Evolutionary conservation across 192 early-diverging fungal genomes (phyloP).

Genomic region (Piromyces sp.): DNA sequence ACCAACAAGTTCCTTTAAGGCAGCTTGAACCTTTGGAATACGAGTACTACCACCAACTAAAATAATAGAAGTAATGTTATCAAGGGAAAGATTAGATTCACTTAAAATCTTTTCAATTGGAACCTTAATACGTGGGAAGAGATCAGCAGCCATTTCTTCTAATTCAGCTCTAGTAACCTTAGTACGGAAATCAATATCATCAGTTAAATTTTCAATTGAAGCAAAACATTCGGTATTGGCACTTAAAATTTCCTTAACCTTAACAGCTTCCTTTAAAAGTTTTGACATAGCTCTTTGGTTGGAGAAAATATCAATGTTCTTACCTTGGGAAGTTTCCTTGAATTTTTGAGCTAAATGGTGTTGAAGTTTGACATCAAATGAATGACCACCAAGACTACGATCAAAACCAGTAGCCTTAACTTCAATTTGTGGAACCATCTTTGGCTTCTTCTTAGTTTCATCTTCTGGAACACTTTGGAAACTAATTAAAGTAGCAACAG

Average conservation of each 20-base stretch:
- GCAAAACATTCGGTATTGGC: constrained; percentile 77
- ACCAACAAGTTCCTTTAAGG: constrained; percentile 49
- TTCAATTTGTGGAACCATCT: constrained; percentile 45
- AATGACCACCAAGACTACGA: constrained; percentile 66
- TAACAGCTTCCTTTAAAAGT: constrained; percentile 80
- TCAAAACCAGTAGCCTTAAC: constrained; percentile 71
- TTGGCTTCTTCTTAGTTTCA: constrained; percentile 29
- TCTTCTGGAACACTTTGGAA: constrained; percentile 48
- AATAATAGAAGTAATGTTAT: constrained; percentile 69
- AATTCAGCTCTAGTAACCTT: constrained; percentile 60
- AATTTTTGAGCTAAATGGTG: constrained; percentile 63
- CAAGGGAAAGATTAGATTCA: constrained; percentile 34
- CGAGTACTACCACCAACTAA: constrained; percentile 86
- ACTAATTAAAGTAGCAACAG: constrained; percentile 67
- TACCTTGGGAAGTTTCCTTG: constrained; percentile 15
- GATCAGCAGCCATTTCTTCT: constrained; percentile 47
- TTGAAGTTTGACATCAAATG: constrained; percentile 69
- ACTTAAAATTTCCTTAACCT: constrained; percentile 90
- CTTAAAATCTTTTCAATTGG: constrained; percentile 59
- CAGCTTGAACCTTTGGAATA: constrained; percentile 65
- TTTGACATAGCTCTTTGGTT: constrained; percentile 72
- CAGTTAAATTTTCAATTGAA: constrained; percentile 71
- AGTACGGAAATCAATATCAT: constrained; percentile 67
- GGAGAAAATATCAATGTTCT: constrained; percentile 29
- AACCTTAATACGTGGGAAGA: constrained; percentile 43